Percentiles rank a stretch among this genome's conserved stretches.
These are phyloP conservation scores for Ormosia emarginata DNA, from an alignment of 306 rosid species.

Conservation along the genomic window DNA sequence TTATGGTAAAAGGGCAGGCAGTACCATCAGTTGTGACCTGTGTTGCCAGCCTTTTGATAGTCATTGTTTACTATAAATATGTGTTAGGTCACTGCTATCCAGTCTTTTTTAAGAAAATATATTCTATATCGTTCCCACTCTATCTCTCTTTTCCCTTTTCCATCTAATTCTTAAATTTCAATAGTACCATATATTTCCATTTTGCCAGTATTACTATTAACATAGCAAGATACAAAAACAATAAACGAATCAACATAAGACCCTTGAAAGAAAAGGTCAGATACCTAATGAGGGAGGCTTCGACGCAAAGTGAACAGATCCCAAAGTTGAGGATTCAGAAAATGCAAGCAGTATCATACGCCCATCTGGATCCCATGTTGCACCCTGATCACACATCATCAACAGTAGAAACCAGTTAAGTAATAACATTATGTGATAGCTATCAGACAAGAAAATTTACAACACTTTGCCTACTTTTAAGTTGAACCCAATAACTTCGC, in stretches of 20 bases:
- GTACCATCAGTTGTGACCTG: neutral
- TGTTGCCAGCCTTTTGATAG: neutral
- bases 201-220: neutral
- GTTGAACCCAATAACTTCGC: neutral
- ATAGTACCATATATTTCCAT: neutral
- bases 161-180: neutral
- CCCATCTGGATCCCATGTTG: slow-evolving; percentile 97
- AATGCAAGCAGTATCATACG: slow-evolving; percentile 86
- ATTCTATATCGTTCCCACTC: neutral
- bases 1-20: neutral
- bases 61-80: neutral
- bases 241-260: slow-evolving; percentile 21
- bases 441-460: slow-evolving; percentile 10
- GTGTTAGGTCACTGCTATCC: neutral
- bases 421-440: neutral
- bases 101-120: neutral
- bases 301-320: slow-evolving; percentile 92
- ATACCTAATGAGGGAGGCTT: slow-evolving; percentile 94
- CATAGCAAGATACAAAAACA: neutral
- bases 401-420: slow-evolving; percentile 13
- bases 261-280: slow-evolving; percentile 8
- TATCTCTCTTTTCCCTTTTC: neutral
- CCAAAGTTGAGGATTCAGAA: slow-evolving; percentile 80
- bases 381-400: slow-evolving; percentile 61
- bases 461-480: neutral